Base-by-base conservation (phyloP, 169 alveolate species). In the Eimeria falciformis region DNA sequence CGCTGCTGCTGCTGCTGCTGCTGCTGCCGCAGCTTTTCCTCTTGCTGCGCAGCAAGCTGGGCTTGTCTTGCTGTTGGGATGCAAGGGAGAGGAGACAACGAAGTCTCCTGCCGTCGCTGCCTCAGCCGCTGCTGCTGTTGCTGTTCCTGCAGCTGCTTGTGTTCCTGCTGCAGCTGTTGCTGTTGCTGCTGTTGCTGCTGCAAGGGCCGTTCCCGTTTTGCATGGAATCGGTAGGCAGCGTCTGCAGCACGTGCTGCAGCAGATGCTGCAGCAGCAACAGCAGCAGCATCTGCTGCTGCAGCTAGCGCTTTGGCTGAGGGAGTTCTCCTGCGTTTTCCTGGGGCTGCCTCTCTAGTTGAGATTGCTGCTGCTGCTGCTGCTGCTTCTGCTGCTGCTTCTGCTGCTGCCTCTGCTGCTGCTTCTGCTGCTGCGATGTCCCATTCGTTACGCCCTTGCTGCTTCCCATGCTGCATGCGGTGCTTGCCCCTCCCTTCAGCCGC, bases 201-300 rank as follows among this genome's bases (percentile, higher is more conserved):
- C 11, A 29, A n/a, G 23, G 43, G 43, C 56, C 53, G n/a, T 3
- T 73, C 83, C 83, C 62, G 43, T 21, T 73, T 73, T 3, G 83
- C 50, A n/a, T 73, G 83, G 4, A 25, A 3, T 21, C 83, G 83
- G 83, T 40, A 73, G 27, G 83, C 33, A 40, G 33, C 56, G 33
- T 73, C 58, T 12, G 50, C 83, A 33, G 83, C 83, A 23, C 83
- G 6, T 11, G 83, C 83, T 73, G 83, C 83, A 40, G 83, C 83
- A 7, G 83, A 40, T 73, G 83, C 83, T 73, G 83, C 83, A 11
- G 83, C 83, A 37, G 83, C 83, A 9, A 73, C 83, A 73, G 83
- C 83, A 73, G 83, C 83, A 73, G 83, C 83, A 73, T 73, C 83
- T 18, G 83, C 83, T 33, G 83, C 83, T 40, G 83, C 83, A 23